Base-by-base conservation (phyloP, 176 grass and related monocot species). In the Triticum turgidum region DNA sequence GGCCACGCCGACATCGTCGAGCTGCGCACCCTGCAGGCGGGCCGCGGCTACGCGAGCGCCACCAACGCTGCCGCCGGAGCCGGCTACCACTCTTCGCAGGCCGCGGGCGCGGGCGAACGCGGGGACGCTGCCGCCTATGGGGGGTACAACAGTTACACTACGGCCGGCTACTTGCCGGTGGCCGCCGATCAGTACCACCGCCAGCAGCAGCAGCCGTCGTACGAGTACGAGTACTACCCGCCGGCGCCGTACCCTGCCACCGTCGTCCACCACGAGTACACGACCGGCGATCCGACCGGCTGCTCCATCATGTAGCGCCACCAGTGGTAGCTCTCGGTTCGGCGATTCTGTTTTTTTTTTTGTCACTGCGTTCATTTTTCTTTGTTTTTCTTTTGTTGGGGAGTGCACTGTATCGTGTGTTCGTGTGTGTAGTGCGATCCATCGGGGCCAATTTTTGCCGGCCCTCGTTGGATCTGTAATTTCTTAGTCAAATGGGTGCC, bases 1-100 rank as follows among this genome's bases (percentile, higher is more conserved):
- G 86, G 86, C 11, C 89, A 58, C 62, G 86, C 86, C 29, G 86
- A 91, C 61, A 44, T 88, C 86, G 86, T 88, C 69, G 62, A 91
- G 70, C 89, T 91, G 51, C 81, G 30, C 2, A 90, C 89, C 6
- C 74, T 90, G 3, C 33, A 84, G 9, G 6, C 22, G 6, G 66
- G 11, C 67, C 32, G 8, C n/a, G 9, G 7, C 56, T 35, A 15
- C 42, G 37, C 13, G 3, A 2, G 2, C 63, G 7, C 62, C 62
- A 21, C 62, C 20, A 54, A 12, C 61, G 8, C 20, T 22, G 12
- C 6, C 35, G 24, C 3, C 56, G n/a, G 37, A 1, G 17, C 1
- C 11, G 9, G 10, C 56, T 72, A 9, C 49, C n/a, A 41, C 67
- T 69, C 82, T 0, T 37, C 34, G 1, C 77, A 68, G 32, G 47